Base-by-base conservation (phyloP, 306 rosid species). In the Neltuma alba region DNA sequence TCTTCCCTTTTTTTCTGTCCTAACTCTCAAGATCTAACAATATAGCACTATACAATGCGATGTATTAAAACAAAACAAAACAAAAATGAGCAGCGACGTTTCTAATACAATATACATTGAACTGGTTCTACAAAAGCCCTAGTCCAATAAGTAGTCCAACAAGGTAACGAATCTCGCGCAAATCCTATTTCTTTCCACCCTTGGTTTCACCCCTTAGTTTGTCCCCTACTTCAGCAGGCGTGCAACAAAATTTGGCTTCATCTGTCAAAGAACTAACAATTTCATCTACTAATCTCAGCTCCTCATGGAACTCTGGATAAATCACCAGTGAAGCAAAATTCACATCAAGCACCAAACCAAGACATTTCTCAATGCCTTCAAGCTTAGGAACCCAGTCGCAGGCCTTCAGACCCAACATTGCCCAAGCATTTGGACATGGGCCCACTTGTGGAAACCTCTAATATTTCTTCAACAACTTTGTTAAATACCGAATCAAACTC, bases 401-500 rank as follows among this genome's bases (percentile, higher is more conserved):
- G 62, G 83, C 86, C 81, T 82, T 85, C 94, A 90, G 86, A 74
- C 90, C 90, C 75, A 91, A 88, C 61, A 21, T 23, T 3, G 79
- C 11, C 0, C 86, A 78, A 2, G 92, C 90, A 52, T 85, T 82
- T 0, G 85, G 82, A 65, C 92, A 92, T 1, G 89, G 90, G 75
- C 74, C 85, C 6, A 89, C 97, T 75, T 89, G 93, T 82, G 99
- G 92, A 86, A 92, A 92, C 75, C 85, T 93, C 86, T 90, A 86
- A 7, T 95, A 92, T 80, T 92, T 95, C 86, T 87, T 90, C 82
- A 95, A 85, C 99, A 98, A 92, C 84, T 91, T 92, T 31, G 87
- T 88, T 79, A 95, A 85, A 78, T 92, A 95, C 77, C 54, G 82
- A 64, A 93, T 87, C 86, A 95, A 86, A 38, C 70, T 76, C 63